Evolutionary conservation across 2,329 filamentous ascomycete genomes (phyloP), one percentile per base, ranked within the genome.

Genomic region (Balansia obtecta): DNA sequence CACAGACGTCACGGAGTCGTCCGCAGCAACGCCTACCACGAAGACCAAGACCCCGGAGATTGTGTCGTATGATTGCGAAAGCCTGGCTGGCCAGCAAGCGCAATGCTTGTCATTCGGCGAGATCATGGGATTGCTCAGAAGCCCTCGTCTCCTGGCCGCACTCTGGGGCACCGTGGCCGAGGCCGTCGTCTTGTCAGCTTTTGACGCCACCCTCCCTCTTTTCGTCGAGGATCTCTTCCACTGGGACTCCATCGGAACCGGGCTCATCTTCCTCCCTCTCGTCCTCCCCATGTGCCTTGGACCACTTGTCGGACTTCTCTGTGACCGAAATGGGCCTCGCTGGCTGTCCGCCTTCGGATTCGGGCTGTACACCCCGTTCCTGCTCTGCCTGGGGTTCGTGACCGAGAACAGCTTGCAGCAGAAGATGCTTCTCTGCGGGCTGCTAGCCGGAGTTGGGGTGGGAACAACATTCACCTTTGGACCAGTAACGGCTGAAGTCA

Each of bases 401-500:
- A 48, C 57, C 1, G 57, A 64, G 22, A 57, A 66, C 49, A 61
- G 46, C 11, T 56, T 64, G 13, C 48, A 51, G 9, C 54, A 65
- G 50, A 65, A 63, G 48, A 49, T 63, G 13, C 54, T 66, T 54
- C 55, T 67, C 1, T 66, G 64, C 38, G 63, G 59, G 10, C 57
- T 67, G 20, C 56, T 67, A 1, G 50, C 55, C 2, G 63, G 62
- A 8, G 44, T 67, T 7, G 65, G 65, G 1, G 50, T 65, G 9
- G 58, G 60, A 2, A 53, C 61, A 45, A 53, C 59, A 9, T 63
- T 60, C n/a, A 60, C 65, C n/a, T 60, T 66, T 18, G 61, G 60
- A 2, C 63, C 64, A 3, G 43, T 67, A 48, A 67, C 66, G 59
- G 65, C 64, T 2, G 65, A 67, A 54, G 65, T 67, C 39, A 64